Conservation (phyloP, 176 grass and related monocot genomes). For the Secale cereale region DNA sequence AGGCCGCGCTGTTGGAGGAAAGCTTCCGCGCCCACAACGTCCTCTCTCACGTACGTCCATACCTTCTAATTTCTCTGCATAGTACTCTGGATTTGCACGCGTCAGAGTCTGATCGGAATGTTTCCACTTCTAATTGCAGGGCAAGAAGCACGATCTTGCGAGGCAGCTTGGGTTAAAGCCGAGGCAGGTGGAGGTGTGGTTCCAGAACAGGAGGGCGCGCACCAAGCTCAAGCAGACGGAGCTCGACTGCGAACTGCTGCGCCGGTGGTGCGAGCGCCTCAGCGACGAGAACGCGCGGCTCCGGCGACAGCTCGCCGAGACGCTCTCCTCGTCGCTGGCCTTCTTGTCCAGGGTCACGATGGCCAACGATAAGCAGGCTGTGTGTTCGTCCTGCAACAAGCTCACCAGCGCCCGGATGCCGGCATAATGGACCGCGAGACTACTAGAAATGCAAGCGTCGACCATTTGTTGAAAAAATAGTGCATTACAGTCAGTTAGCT, state of each 20-base stretch:
- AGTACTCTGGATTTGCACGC: neutral
- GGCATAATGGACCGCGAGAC: neutral
- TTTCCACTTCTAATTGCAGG: conserved; percentile 26
- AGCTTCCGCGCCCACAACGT: conserved; percentile 49
- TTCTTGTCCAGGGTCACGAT: neutral
- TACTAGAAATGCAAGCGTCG: neutral
- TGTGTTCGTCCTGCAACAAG: neutral
- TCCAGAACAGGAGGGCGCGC: conserved; percentile 45
- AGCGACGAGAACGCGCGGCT: conserved; percentile 49
- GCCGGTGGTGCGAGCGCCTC: conserved; percentile 45
- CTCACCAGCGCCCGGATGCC: neutral
- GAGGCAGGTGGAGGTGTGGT: conserved; percentile 61
- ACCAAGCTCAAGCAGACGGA: conserved; percentile 70
- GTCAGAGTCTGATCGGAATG: neutral
- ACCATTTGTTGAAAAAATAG: neutral
- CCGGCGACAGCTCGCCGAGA: conserved; percentile 24
- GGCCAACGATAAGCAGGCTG: neutral
- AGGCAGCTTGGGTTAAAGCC: conserved; percentile 5
- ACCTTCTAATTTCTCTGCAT: neutral
- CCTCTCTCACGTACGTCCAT: conserved; percentile 32
- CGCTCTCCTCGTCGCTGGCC: neutral
- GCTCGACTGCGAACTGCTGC: conserved; percentile 50
- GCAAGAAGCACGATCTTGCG: conserved; percentile 41
- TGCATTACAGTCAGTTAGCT: neutral
- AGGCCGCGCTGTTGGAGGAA: conserved; percentile 41